Percentiles rank a stretch among this genome's conserved stretches.
These are phyloP conservation scores for Alternaria rosae DNA, from an alignment of 2,329 filamentous ascomycete species.

Conservation along the genomic window DNA sequence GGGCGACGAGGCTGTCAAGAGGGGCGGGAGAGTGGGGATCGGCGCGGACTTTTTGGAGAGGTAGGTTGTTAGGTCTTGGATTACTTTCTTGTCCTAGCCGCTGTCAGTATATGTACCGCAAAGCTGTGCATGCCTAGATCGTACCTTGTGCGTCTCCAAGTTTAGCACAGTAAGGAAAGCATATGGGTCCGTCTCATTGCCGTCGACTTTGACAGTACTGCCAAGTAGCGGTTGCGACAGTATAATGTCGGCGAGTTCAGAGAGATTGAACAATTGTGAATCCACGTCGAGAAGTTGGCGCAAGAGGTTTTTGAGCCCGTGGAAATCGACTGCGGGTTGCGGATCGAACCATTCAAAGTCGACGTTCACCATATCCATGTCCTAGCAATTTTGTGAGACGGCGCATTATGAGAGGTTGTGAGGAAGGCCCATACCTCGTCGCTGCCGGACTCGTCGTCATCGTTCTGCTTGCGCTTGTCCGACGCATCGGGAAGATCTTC, in stretches of 20 bases:
- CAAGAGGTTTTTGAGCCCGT: constrained; percentile 87
- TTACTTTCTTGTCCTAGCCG: constrained; percentile 69
- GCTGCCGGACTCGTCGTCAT: constrained; percentile 48
- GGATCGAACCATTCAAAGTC: constrained; percentile 99
- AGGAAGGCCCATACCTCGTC: constrained; percentile 42
- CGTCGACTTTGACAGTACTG: constrained; percentile 96
- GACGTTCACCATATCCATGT: constrained; percentile 90
- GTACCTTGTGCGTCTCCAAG: constrained; percentile 73
- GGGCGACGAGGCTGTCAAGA: constrained; percentile 47
- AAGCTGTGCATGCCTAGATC: background rate
- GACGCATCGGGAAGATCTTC: constrained; percentile 49
- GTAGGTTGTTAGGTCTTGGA: constrained; percentile 76
- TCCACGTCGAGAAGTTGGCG: constrained; percentile 94
- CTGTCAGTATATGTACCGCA: constrained; percentile 3
- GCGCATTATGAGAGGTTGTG: constrained; percentile 9
- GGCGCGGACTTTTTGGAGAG: constrained; percentile 63
- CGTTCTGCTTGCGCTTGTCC: constrained; percentile 36
- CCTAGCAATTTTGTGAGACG: constrained; percentile 59
- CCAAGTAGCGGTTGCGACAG: constrained; percentile 86
- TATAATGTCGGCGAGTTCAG: constrained; percentile 83
- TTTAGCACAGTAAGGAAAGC: constrained; percentile 91
- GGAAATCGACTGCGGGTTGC: constrained; percentile 87
- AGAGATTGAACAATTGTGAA: constrained; percentile 84
- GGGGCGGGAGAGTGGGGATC: constrained; percentile 56
- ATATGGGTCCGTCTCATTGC: constrained; percentile 90